Percentiles rank a stretch among this genome's conserved stretches.
Conservation (phyloP, 192 early-diverging fungal genomes). For the Podila verticillata region DNA sequence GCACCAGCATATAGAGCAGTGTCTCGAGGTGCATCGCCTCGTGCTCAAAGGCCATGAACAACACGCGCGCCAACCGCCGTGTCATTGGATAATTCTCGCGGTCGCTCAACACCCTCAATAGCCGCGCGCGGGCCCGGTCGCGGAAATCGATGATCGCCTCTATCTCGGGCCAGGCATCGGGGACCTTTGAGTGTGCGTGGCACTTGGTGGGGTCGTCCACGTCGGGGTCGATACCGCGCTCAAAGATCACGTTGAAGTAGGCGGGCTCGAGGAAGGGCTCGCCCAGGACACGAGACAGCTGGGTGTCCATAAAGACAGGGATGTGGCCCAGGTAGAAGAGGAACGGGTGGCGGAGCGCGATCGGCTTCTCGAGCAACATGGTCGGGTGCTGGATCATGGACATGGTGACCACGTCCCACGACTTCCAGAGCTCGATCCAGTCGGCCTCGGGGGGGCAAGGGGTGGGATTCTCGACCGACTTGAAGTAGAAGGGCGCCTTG, state of each 20-base stretch:
- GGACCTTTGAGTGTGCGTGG: conserved; percentile 80
- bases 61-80: conserved; percentile 61
- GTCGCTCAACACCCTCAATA: conserved; percentile 57
- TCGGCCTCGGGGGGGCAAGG: conserved; percentile 72
- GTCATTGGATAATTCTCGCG: conserved; percentile 21
- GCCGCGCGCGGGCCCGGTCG: conserved; percentile 67
- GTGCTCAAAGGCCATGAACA: conserved; percentile 94
- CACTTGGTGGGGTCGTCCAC: conserved; percentile 77
- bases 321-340: conserved; percentile 93
- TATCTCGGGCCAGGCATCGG: conserved; percentile 76
- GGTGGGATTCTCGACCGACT: not conserved
- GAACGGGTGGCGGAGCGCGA: conserved; percentile 85
- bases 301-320: conserved; percentile 74
- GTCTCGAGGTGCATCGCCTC: conserved; percentile 96
- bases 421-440: conserved; percentile 84
- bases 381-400: conserved; percentile 64
- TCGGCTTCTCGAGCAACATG: conserved; percentile 75
- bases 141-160: conserved; percentile 73
- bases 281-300: conserved; percentile 56
- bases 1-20: conserved; percentile 89
- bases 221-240: conserved; percentile 95
- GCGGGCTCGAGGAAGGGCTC: conserved; percentile 67
- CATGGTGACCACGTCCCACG: conserved; percentile 78
- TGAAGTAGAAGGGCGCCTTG: conserved; percentile 63
- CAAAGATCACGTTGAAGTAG: conserved; percentile 82